phyloP scores from a whole-genome alignment of 1,139 yeast species.

The Pneumocystis jirovecii region DNA sequence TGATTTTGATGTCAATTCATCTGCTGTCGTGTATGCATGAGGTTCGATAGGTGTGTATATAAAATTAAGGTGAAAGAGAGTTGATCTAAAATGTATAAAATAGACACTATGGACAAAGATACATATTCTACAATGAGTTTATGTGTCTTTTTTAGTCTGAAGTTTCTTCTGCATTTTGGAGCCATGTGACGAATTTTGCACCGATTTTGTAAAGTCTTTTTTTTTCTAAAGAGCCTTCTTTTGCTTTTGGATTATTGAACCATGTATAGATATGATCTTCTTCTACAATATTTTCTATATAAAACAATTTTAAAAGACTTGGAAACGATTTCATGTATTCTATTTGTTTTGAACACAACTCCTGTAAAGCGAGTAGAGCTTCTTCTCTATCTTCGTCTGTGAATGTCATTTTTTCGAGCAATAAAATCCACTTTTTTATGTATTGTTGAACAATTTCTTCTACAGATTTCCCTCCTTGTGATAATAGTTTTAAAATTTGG shows the following conservation, averaged over 20 bases:
- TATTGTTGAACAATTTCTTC: not conserved
- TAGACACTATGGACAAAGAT: not conserved
- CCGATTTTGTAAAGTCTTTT: not conserved
- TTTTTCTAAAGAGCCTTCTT: not conserved
- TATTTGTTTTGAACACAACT: not conserved
- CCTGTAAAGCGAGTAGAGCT: not conserved
- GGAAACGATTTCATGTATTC: not conserved
- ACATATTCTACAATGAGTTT: not conserved
- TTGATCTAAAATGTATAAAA: not conserved
- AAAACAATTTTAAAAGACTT: not conserved
- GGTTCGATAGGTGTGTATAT: not conserved
- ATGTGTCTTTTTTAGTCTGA: not conserved
- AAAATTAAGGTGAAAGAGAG: not conserved
- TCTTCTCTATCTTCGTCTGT: conserved; percentile 6
- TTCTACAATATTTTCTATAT: not conserved
- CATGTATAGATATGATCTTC: not conserved
- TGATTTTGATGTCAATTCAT: not conserved
- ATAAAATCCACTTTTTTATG: conserved; percentile 25
- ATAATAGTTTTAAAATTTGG: not conserved
- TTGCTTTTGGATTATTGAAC: not conserved
- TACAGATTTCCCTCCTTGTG: not conserved
- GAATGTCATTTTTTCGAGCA: conserved; percentile 54
- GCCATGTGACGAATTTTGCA: not conserved
- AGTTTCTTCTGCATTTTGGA: not conserved
- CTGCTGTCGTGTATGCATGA: not conserved